Percentiles rank a stretch among this genome's conserved stretches.
These are phyloP conservation scores for Phytophthora sp. DNA, from an alignment of 352 stramenopile genomes.

Conservation along the genomic window DNA sequence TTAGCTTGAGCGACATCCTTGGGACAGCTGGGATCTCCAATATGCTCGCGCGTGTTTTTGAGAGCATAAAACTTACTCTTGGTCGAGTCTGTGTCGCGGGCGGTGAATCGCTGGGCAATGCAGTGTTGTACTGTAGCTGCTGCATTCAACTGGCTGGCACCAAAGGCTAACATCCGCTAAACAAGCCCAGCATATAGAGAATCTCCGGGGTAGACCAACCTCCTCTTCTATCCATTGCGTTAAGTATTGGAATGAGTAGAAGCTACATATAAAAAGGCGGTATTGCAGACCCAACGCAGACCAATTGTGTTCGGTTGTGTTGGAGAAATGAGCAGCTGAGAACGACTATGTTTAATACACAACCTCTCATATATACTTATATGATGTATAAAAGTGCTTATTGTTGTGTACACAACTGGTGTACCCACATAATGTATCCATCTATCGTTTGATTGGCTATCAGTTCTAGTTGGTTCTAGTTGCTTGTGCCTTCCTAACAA, in stretches of 20 bases:
- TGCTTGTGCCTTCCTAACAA: too few species aligned
- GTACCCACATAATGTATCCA: too few species aligned
- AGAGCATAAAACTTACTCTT: conserved; percentile 9
- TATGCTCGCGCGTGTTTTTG: conserved; percentile 13
- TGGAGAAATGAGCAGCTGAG: too few species aligned
- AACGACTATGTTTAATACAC: too few species aligned
- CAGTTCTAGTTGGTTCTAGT: too few species aligned
- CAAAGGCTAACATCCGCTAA: conserved; percentile 11
- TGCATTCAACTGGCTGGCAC: conserved; percentile 10
- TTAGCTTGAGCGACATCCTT: conserved; percentile 4
- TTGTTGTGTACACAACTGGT: too few species aligned
- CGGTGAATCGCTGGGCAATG: neutral
- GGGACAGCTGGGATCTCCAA: neutral
- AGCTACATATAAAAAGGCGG: too few species aligned
- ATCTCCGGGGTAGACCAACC: conserved; percentile 1
- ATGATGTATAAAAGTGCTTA: too few species aligned
- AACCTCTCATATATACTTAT: too few species aligned
- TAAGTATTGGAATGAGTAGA: neutral
- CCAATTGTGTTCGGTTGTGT: too few species aligned
- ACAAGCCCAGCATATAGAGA: conserved; percentile 16
- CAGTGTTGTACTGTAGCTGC: conserved; percentile 10
- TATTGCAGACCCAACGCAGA: too few species aligned
- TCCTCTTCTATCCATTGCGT: neutral
- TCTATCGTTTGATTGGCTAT: too few species aligned
- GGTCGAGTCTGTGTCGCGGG: neutral